A percentile compares a stretch with the other conserved stretches of the same genome.
phyloP scores from a whole-genome alignment of 2,329 filamentous ascomycete species.

The Trichoderma gracile region DNA sequence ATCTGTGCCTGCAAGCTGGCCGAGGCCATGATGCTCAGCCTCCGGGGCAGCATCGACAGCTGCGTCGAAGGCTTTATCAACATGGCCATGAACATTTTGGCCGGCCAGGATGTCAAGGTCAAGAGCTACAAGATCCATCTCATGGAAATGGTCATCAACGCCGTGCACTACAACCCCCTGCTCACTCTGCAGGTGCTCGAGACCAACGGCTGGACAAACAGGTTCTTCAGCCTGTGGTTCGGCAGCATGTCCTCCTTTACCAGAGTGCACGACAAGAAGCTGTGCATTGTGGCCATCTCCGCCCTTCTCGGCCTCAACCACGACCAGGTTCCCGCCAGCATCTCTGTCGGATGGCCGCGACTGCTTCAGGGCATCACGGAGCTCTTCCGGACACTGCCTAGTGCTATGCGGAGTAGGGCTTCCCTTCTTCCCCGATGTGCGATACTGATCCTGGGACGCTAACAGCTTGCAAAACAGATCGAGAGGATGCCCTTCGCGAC shows the following conservation, averaged over 20 bases:
- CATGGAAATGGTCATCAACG: constrained; percentile 99
- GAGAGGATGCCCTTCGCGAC: constrained; percentile 88
- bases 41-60: constrained; percentile 83
- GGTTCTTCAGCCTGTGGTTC: constrained; percentile 99
- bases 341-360: constrained; percentile 93
- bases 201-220: constrained; percentile 90
- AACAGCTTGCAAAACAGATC: constrained; percentile 54
- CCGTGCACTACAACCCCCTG: constrained; percentile 93
- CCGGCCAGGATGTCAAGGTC: constrained; percentile 74
- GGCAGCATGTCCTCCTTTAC: constrained; percentile 91
- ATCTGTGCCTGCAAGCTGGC: constrained; percentile 98
- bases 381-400: constrained; percentile 87
- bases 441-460: constrained; percentile 26
- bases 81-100: constrained; percentile 83
- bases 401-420: constrained; percentile 77
- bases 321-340: constrained; percentile 83
- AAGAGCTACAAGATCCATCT: constrained; percentile 94
- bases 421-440: no score
- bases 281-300: constrained; percentile 92
- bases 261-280: constrained; percentile 96
- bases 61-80: constrained; percentile 86
- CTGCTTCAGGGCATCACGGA: constrained; percentile 84
- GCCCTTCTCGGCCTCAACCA: constrained; percentile 77
- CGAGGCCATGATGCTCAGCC: constrained; percentile 94
- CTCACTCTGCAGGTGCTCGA: constrained; percentile 87